Evolutionary conservation across 1,139 yeast species (phyloP).

Genomic region (Scheffersomyces segobiensis): DNA sequence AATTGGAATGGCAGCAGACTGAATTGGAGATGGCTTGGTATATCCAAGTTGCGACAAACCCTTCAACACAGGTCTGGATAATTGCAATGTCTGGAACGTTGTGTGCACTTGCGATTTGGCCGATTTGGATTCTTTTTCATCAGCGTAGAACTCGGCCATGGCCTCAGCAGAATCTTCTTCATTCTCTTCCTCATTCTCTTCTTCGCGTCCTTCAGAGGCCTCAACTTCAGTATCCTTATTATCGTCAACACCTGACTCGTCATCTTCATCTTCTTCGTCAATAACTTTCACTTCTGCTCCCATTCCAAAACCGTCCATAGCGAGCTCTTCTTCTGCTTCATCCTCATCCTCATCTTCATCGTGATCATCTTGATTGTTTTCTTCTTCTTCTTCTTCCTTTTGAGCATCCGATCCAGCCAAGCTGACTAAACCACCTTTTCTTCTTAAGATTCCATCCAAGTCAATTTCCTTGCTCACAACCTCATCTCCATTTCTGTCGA

Average conservation of each 20-base stretch:
- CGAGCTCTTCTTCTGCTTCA: conserved; percentile 21
- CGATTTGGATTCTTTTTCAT: conserved; percentile 48
- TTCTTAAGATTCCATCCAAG: conserved; percentile 78
- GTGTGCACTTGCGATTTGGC: conserved; percentile 47
- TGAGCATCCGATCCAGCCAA: conserved; percentile 45
- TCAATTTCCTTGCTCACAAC: conserved; percentile 64
- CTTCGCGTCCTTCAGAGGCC: conserved; percentile 19
- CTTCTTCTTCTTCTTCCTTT: conserved; percentile 30
- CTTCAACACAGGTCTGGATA: conserved; percentile 87
- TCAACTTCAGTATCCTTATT: conserved; percentile 14
- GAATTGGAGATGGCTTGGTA: conserved; percentile 87
- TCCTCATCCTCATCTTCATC: conserved; percentile 34
- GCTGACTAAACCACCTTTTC: conserved; percentile 72
- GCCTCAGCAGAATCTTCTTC: conserved; percentile 73
- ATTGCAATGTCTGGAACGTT: conserved; percentile 72
- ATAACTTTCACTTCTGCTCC: conserved; percentile 7
- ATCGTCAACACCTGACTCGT: conserved; percentile 9
- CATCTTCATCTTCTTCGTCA: conserved; percentile 25
- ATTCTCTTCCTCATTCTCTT: conserved; percentile 20
- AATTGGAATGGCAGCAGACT: conserved; percentile 88
- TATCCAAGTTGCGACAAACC: conserved; percentile 83
- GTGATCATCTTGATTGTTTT: conserved; percentile 22
- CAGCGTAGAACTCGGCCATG: conserved; percentile 67
- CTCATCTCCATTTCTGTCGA: conserved; percentile 34
- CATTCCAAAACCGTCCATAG: conserved; percentile 23